phyloP scores from a whole-genome alignment of 1,284 basidiomycete species.

The Tilletia indica region DNA sequence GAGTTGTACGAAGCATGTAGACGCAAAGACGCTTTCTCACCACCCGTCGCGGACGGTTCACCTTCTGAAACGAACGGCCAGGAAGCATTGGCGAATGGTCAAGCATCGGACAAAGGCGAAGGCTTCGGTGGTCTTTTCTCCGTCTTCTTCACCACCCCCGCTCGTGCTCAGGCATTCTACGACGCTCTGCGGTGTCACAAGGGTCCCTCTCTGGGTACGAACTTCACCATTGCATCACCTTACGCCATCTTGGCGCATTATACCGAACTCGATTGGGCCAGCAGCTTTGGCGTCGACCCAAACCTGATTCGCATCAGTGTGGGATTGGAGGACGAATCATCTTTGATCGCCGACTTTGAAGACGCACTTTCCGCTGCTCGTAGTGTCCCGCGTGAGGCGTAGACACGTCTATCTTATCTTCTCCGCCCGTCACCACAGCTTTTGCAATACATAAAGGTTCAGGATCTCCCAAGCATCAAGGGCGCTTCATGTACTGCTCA shows the following conservation, averaged over 20 bases:
- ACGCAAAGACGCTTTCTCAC: conserved; percentile 52
- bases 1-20: conserved; percentile 73
- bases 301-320: conserved; percentile 84
- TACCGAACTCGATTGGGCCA: conserved; percentile 87
- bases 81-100: neutral
- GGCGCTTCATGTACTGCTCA: too few relatives aligned
- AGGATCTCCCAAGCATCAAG: too few relatives aligned
- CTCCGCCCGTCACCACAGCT: too few relatives aligned
- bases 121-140: conserved; percentile 92
- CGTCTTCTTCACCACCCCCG: conserved; percentile 73
- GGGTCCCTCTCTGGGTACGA: conserved; percentile 90
- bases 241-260: conserved; percentile 94
- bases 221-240: conserved; percentile 90
- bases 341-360: conserved; percentile 67
- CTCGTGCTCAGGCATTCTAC: conserved; percentile 78
- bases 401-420: too few relatives aligned
- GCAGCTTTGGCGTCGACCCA: conserved; percentile 76
- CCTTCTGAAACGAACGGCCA: conserved; percentile 12
- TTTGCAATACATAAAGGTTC: too few relatives aligned
- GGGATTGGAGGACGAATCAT: conserved; percentile 76
- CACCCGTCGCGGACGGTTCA: neutral
- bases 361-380: conserved; percentile 68
- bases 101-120: conserved; percentile 19
- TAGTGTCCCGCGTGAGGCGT: neutral
- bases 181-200: conserved; percentile 80